These are phyloP conservation scores for Vitis riparia DNA, from an alignment of 164 flowering plant genomes.

Conservation along the genomic window DNA sequence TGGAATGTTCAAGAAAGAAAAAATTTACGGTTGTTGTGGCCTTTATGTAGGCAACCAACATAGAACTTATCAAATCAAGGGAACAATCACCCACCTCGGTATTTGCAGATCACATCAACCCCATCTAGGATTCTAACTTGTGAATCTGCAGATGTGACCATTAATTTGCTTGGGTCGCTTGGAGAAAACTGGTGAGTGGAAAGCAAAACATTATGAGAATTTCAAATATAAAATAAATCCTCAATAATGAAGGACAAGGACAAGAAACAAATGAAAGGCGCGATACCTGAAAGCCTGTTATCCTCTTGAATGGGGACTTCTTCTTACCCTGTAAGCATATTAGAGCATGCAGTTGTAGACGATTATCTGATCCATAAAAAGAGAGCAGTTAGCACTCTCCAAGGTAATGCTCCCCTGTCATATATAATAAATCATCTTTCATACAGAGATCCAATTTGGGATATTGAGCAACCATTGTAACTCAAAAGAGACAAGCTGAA, in stretches of 20 bases:
- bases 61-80: neutral
- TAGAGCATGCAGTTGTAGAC: constrained; percentile 32
- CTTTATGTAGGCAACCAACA: too few species aligned
- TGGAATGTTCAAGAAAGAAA: too few species aligned
- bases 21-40: too few species aligned
- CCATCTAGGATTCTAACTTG: constrained; percentile 46
- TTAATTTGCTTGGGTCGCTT: constrained; percentile 37
- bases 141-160: constrained; percentile 58
- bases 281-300: constrained; percentile 53
- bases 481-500: neutral
- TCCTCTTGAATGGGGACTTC: constrained; percentile 39
- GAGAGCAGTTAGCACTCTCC: constrained; percentile 3
- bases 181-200: constrained; percentile 40
- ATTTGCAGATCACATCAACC: constrained; percentile 40
- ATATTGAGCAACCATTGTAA: neutral
- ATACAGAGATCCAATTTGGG: neutral
- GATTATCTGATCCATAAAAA: constrained; percentile 36
- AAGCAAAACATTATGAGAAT: neutral
- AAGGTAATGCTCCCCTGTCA: constrained; percentile 4
- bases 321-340: constrained; percentile 38
- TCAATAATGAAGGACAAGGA: neutral
- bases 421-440: constrained; percentile 2
- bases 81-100: constrained; percentile 28
- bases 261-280: neutral
- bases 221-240: neutral